A percentile compares a stretch with the other conserved stretches of the same genome.
Conservation (phyloP, 2,329 filamentous ascomycete species). For the Dryadomyces sulphureus region DNA sequence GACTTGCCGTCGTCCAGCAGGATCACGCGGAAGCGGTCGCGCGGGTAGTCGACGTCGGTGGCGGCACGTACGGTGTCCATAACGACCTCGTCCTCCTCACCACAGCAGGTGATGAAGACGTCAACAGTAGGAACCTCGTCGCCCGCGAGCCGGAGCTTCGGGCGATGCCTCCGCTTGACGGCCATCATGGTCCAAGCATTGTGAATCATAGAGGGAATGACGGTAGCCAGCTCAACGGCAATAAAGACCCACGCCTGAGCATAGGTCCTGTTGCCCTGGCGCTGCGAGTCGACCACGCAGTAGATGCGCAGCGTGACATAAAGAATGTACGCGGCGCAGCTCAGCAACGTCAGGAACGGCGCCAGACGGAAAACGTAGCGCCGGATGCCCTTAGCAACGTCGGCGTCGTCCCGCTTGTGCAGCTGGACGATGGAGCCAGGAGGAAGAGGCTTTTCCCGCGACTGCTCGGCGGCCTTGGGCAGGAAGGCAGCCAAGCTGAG, state of each 20-base stretch:
- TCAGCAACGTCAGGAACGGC: conserved; percentile 24
- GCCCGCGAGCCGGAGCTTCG: conserved; percentile 35
- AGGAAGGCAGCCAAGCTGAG: conserved; percentile 26
- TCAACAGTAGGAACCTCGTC: conserved; percentile 38
- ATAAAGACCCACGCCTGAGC: conserved; percentile 18
- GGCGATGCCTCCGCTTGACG: conserved; percentile 23
- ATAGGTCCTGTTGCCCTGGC: conserved; percentile 22
- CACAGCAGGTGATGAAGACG: conserved; percentile 41
- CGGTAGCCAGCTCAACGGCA: conserved; percentile 12
- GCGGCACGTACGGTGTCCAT: conserved; percentile 42
- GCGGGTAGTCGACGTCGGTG: conserved; percentile 38
- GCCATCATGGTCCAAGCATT: conserved; percentile 13
- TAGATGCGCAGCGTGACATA: conserved; percentile 38
- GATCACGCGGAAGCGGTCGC: conserved; percentile 35
- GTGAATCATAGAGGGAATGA: conserved; percentile 11
- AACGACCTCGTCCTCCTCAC: conserved; percentile 39
- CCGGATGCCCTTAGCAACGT: conserved; percentile 26
- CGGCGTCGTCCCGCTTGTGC: conserved; percentile 27
- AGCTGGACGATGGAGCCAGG: conserved; percentile 22
- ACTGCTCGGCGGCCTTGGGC: conserved; percentile 16
- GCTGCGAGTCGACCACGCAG: conserved; percentile 36
- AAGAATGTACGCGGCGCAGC: conserved; percentile 20
- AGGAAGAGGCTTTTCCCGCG: conserved; percentile 18
- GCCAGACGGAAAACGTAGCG: conserved; percentile 21
- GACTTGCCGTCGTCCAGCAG: conserved; percentile 40